Evolutionary conservation across 176 grass and related monocot genomes (phyloP).

Genomic region (Triticum monococcum): DNA sequence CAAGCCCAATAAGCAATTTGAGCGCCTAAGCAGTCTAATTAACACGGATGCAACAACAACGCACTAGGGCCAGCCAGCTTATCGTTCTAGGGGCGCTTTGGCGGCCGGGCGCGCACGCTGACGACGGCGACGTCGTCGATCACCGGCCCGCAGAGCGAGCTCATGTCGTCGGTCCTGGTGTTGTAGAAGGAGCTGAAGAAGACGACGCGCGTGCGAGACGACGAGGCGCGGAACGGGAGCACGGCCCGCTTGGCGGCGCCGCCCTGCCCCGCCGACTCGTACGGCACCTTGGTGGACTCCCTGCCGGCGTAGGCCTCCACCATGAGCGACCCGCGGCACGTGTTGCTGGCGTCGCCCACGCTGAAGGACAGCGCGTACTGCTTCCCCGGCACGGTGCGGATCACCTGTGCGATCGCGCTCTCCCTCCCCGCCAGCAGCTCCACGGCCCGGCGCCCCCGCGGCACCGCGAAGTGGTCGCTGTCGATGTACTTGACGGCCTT

Average conservation of each 20-base stretch:
- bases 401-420: slow-evolving; percentile 69
- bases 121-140: slow-evolving; percentile 74
- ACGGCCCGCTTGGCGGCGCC: slow-evolving; percentile 51
- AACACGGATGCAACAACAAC: not conserved
- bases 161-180: slow-evolving; percentile 80
- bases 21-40: not conserved
- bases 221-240: slow-evolving; percentile 57
- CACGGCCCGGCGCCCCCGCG: slow-evolving; percentile 56
- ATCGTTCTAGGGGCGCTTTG: slow-evolving; percentile 11
- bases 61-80: not conserved
- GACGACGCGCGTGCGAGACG: slow-evolving; percentile 58
- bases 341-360: slow-evolving; percentile 68
- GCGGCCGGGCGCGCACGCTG: slow-evolving; percentile 49
- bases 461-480: slow-evolving; percentile 64
- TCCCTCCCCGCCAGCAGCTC: slow-evolving; percentile 86
- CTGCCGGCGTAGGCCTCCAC: slow-evolving; percentile 77
- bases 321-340: slow-evolving; percentile 64
- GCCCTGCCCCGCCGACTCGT: slow-evolving; percentile 60
- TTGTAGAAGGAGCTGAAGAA: slow-evolving; percentile 83
- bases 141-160: slow-evolving; percentile 88
- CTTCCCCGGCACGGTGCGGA: slow-evolving; percentile 59
- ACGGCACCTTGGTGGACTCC: slow-evolving; percentile 52
- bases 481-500: slow-evolving; percentile 87
- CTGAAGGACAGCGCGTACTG: slow-evolving; percentile 73
- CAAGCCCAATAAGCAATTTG: not conserved